Base-by-base conservation (phyloP, 306 rosid species). In the Myrica gale region DNA sequence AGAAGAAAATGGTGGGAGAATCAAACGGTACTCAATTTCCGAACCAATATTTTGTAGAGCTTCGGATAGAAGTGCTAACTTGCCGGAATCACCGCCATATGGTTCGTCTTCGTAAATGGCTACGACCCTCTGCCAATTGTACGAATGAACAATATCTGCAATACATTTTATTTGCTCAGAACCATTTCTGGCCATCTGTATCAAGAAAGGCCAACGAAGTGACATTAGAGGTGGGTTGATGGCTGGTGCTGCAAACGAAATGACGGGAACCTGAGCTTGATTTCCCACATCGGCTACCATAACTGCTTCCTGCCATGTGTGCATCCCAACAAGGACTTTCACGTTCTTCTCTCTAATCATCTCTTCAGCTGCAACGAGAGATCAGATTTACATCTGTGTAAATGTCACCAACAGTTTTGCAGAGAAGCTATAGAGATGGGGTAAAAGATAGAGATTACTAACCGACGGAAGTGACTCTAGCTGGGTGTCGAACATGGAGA, bases 231-330 rank as follows among this genome's bases (percentile, higher is more conserved):
- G 84, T 17, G 84, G 72, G 51, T 21, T 73, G 9, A 80, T 53
- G 42, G 87, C 26, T 0, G 88, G 87, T 54, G 88, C 48, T 44
- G 84, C 82, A 79, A 89, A 85, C 55, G 93, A 87, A 77, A 89
- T 75, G 68, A 76, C 75, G 0, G 90, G 89, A 67, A 89, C 73
- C 60, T 80, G 78, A 75, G 83, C 65, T 66, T 69, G 79, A 39
- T 69, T 65, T 78, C 82, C 93, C 50, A 83, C 60, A 19, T 85
- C 85, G 50, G 90, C 93, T 44, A 87, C 93, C 48, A 76, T 60
- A 65, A 85, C 75, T 65, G 88, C 88, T 85, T 87, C 93, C 41
- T 75, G 77, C 93, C 93, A 89, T 44, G 78, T 72, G 13, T 84
- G 87, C 87, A 84, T 79, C 73, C 89, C 90, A 69, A 89, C 58